Evolutionary conservation across 306 rosid genomes (phyloP).

Genomic region (Cucumis cinereus): DNA sequence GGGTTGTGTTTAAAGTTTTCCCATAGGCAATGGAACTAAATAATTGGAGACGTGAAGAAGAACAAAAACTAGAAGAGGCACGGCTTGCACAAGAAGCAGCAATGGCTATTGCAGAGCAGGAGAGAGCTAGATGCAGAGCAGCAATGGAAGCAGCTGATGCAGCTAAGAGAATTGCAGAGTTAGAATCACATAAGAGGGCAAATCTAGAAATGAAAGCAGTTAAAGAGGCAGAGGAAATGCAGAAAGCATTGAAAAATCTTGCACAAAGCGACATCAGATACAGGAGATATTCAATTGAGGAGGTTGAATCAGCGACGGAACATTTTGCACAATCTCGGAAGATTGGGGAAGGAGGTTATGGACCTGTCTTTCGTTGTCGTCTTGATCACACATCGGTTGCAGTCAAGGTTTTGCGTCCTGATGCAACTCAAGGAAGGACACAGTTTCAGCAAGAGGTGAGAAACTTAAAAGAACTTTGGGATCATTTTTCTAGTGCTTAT

Average conservation of each 20-base stretch:
- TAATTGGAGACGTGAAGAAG: conserved; percentile 48
- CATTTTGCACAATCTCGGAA: conserved; percentile 43
- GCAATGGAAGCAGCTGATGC: conserved; percentile 78
- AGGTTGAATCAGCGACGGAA: conserved; percentile 69
- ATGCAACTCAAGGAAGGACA: conserved; percentile 63
- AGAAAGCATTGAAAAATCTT: conserved; percentile 39
- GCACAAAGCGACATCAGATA: conserved; percentile 45
- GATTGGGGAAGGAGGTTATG: conserved; percentile 95
- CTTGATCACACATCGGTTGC: conserved; percentile 85
- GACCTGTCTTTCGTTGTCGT: conserved; percentile 58
- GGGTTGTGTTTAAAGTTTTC: background rate
- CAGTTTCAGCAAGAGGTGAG: conserved; percentile 95
- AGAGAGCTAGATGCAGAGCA: conserved; percentile 57
- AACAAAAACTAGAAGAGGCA: conserved; percentile 54
- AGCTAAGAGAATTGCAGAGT: conserved; percentile 54
- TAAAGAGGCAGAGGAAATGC: conserved; percentile 58
- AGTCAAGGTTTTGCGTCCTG: conserved; percentile 72
- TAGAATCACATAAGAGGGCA: conserved; percentile 49
- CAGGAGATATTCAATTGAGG: conserved; percentile 59
- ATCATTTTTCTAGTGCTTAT: background rate
- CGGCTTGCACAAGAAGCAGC: conserved; percentile 60
- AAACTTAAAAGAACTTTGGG: conserved; percentile 7
- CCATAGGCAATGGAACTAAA: conserved; percentile 47
- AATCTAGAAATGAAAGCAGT: conserved; percentile 39
- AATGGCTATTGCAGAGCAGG: conserved; percentile 59